Evolutionary conservation across 805 yeast genomes (phyloP).

Genomic region (Torulaspora quercuum): DNA sequence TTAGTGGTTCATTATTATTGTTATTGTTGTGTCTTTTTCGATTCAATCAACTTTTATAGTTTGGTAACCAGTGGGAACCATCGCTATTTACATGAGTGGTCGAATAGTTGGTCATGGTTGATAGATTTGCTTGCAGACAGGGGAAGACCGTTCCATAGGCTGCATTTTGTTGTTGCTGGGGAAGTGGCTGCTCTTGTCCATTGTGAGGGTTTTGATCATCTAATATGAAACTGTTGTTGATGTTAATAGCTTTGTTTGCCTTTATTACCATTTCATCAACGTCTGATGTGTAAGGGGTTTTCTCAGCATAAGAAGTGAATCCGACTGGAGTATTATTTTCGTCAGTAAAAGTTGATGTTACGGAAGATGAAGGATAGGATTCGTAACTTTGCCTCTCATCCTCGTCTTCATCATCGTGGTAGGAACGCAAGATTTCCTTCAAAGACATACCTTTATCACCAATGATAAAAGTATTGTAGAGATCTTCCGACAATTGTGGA

Average conservation of each 20-base stretch:
- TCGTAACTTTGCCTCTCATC: constrained; percentile 16
- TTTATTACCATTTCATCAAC: constrained; percentile 13
- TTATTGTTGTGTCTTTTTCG: constrained; percentile 4
- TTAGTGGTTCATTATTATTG: constrained; percentile 6
- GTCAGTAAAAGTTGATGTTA: constrained; percentile 10
- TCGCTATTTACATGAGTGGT: constrained; percentile 8
- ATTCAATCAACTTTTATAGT: constrained; percentile 10
- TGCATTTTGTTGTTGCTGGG: constrained; percentile 1
- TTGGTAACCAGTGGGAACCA: constrained; percentile 19
- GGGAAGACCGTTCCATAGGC: constrained; percentile 11
- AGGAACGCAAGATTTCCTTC: constrained; percentile 19
- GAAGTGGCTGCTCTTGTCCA: constrained; percentile 1
- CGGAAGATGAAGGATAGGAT: constrained; percentile 9
- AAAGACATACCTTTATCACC: constrained; percentile 21
- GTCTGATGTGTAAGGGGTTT: constrained; percentile 16
- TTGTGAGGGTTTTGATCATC: constrained; percentile 1
- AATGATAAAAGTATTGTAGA: constrained; percentile 19
- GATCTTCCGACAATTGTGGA: constrained; percentile 19
- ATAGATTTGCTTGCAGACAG: constrained; percentile 19
- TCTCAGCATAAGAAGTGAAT: constrained; percentile 11
- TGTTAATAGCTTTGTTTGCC: constrained; percentile 17
- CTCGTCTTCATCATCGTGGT: constrained; percentile 14
- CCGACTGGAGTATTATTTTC: constrained; percentile 11
- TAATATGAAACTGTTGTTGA: constrained; percentile 17
- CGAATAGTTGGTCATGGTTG: constrained; percentile 24